phyloP scores from a whole-genome alignment of 495 filamentous ascomycete species.

The Annulohypoxylon nitens region DNA sequence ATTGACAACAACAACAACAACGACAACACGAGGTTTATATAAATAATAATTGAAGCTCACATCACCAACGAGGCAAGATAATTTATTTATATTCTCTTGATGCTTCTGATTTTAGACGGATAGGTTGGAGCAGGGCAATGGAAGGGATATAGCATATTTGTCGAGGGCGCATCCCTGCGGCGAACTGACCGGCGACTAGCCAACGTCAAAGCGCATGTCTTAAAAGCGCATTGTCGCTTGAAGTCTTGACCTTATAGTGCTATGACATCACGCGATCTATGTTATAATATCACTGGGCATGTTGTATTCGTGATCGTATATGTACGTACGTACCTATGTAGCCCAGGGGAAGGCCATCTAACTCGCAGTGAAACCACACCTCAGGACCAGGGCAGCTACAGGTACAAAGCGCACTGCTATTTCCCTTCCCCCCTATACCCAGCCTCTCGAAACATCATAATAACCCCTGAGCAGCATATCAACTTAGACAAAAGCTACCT shows the following conservation, averaged over 20 bases:
- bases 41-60: not conserved
- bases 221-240: not conserved
- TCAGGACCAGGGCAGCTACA: too few relatives aligned
- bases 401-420: too few relatives aligned
- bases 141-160: conserved; percentile 26
- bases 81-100: not conserved
- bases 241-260: not conserved
- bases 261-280: not conserved
- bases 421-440: too few relatives aligned
- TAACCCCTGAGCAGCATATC: not conserved
- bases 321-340: not conserved
- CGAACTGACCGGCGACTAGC: not conserved
- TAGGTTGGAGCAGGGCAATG: not conserved
- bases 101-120: not conserved
- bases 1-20: not conserved
- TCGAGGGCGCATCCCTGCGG: conserved; percentile 15
- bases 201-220: conserved; percentile 11
- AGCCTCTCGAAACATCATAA: too few relatives aligned
- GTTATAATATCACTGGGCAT: not conserved
- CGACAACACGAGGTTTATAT: not conserved
- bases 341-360: not conserved
- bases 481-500: not conserved
- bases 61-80: not conserved
- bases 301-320: conserved; percentile 13
- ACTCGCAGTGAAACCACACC: too few relatives aligned